Conservation (phyloP, 306 rosid genomes). For the Cicer bijugum region DNA sequence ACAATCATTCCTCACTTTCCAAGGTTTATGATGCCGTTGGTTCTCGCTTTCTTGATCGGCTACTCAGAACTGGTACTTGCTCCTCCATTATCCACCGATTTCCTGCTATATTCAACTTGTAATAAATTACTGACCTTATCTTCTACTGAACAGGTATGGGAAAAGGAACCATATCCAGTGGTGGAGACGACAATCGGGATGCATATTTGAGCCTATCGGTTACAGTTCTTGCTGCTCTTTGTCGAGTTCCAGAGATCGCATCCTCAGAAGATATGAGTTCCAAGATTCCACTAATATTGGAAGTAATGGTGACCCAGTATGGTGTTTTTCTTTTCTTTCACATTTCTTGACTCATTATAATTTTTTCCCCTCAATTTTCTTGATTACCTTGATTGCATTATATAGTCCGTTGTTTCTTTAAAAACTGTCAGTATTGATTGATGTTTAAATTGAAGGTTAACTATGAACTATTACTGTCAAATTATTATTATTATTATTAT, state of each 20-base stretch:
- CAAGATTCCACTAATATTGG: constrained; percentile 69
- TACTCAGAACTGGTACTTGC: constrained; percentile 70
- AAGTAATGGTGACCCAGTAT: constrained; percentile 65
- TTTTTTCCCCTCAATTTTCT: neutral
- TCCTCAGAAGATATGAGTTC: constrained; percentile 68
- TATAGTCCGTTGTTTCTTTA: neutral
- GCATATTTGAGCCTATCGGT: constrained; percentile 78
- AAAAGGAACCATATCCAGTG: constrained; percentile 51
- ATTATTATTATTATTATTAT: neutral
- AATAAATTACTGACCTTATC: neutral
- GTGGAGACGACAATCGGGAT: constrained; percentile 58
- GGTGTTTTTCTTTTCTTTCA: constrained; percentile 39
- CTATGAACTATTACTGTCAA: neutral
- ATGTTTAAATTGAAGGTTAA: neutral
- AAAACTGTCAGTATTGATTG: neutral
- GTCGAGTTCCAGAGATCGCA: constrained; percentile 83
- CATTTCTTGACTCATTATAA: neutral
- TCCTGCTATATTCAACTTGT: neutral
- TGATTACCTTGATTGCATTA: neutral
- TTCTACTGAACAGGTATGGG: constrained; percentile 58
- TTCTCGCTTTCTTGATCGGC: constrained; percentile 72
- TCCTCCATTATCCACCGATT: constrained; percentile 4
- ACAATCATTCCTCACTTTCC: constrained; percentile 65
- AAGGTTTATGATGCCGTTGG: constrained; percentile 79
- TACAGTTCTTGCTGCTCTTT: constrained; percentile 79